Percentiles rank a stretch among this genome's conserved stretches.
These are phyloP conservation scores for Trichosporon sp. DNA, from an alignment of 1,284 basidiomycete genomes.

Conservation along the genomic window DNA sequence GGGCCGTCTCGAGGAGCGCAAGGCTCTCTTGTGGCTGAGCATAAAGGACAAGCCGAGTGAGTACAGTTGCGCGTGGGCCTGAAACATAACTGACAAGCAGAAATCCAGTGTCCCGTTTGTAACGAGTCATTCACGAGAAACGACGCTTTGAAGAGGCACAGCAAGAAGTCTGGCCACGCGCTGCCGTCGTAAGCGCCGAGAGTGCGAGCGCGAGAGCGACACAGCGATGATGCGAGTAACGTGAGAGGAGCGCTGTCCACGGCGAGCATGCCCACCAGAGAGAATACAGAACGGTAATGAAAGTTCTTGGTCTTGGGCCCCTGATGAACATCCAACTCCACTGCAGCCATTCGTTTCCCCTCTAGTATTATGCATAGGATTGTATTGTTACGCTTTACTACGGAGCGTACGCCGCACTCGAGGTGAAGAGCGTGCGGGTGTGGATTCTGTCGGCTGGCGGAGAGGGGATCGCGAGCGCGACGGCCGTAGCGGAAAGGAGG, in stretches of 20 bases:
- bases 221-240: no score
- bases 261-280: neutral
- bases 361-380: conserved; percentile 8
- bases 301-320: neutral
- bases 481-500: neutral
- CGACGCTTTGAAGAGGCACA: conserved; percentile 53
- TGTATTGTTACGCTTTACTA: neutral
- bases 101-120: conserved; percentile 12
- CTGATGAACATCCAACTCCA: neutral
- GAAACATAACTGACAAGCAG: neutral
- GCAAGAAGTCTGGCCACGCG: conserved; percentile 40
- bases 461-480: neutral
- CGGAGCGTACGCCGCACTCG: neutral
- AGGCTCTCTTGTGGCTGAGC: conserved; percentile 52
- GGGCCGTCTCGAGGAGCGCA: conserved; percentile 48
- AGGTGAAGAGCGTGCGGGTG: neutral
- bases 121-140: conserved; percentile 2
- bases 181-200: conserved; percentile 8
- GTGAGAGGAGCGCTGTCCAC: no score
- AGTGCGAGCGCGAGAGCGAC: no score
- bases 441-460: neutral
- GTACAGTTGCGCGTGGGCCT: neutral
- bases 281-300: neutral
- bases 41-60: conserved; percentile 53
- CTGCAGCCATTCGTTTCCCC: conserved; percentile 8